These are phyloP conservation scores for Aschersonia sp. DNA, from an alignment of 2,329 filamentous ascomycete genomes.

Conservation along the genomic window DNA sequence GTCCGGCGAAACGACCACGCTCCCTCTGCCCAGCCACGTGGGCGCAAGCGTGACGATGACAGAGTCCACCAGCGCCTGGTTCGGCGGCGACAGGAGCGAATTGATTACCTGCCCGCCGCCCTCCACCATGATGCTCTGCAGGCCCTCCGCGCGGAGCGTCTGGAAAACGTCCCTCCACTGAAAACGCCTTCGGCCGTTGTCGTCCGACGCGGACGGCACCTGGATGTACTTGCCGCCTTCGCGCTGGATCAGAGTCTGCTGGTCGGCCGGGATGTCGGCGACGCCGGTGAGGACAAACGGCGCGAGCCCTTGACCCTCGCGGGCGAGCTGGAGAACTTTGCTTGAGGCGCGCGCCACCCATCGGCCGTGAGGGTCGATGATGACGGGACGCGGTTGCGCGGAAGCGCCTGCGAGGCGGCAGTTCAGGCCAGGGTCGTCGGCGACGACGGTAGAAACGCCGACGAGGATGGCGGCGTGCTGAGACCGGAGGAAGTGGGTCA, in stretches of 20 bases:
- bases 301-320: slow-evolving; percentile 44
- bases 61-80: slow-evolving; percentile 51
- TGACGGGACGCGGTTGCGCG: slow-evolving; percentile 64
- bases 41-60: slow-evolving; percentile 84
- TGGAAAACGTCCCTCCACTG: slow-evolving; percentile 51
- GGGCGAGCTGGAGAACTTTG: slow-evolving; percentile 52
- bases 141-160: slow-evolving; percentile 39
- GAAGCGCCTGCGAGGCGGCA: slow-evolving; percentile 52
- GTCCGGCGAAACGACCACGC: slow-evolving; percentile 63
- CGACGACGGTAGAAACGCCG: slow-evolving; percentile 69
- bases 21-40: slow-evolving; percentile 73
- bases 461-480: slow-evolving; percentile 74
- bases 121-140: slow-evolving; percentile 81
- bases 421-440: slow-evolving; percentile 77
- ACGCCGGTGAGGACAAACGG: slow-evolving; percentile 54
- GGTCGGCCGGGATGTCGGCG: slow-evolving; percentile 27
- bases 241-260: slow-evolving; percentile 25
- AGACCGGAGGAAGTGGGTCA: slow-evolving; percentile 83
- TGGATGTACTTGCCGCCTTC: slow-evolving; percentile 38
- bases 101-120: slow-evolving; percentile 77
- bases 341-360: slow-evolving; percentile 49
- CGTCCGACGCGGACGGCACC: slow-evolving; percentile 16
- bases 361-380: slow-evolving; percentile 65
- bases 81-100: slow-evolving; percentile 50
- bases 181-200: slow-evolving; percentile 27